phyloP scores from a whole-genome alignment of 1,139 yeast species.

The Groenewaldozyma sp. region DNA sequence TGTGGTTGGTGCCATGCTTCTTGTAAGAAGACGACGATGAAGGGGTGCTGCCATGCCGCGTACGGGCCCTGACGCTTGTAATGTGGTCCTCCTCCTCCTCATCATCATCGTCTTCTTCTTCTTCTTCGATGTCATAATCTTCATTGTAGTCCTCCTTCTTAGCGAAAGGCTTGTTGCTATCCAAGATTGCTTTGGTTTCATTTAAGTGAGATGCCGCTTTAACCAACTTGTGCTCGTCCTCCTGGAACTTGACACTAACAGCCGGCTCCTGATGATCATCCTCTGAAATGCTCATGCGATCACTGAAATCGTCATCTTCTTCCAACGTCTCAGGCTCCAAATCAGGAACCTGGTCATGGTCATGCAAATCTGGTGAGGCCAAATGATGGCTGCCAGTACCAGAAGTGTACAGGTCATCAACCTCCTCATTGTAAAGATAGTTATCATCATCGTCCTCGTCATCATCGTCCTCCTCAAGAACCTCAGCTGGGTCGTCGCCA shows the following conservation, averaged over 20 bases:
- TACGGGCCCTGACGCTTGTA: neutral
- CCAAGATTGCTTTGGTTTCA: neutral
- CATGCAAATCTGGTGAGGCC: slow-evolving; percentile 3
- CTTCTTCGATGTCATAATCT: neutral
- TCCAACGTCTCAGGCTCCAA: neutral
- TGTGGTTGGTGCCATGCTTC: slow-evolving; percentile 34
- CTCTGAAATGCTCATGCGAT: neutral
- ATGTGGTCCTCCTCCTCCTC: neutral
- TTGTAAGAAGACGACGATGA: slow-evolving; percentile 1
- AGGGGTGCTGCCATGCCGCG: neutral
- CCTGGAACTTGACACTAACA: neutral
- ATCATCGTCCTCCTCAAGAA: slow-evolving; percentile 20
- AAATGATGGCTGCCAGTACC: neutral
- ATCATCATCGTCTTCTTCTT: neutral
- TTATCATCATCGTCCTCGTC: slow-evolving; percentile 30
- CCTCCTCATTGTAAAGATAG: slow-evolving; percentile 18
- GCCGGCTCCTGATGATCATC: neutral
- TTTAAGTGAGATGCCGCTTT: neutral
- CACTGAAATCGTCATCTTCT: neutral
- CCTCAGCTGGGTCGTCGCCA: slow-evolving; percentile 17
- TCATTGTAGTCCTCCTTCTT: neutral
- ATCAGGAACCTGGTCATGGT: slow-evolving; percentile 4
- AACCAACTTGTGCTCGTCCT: neutral
- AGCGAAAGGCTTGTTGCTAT: neutral
- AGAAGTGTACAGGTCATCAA: slow-evolving; percentile 4